Evolutionary conservation across 306 rosid species (phyloP).

Genomic region (Vigna hirtella): DNA sequence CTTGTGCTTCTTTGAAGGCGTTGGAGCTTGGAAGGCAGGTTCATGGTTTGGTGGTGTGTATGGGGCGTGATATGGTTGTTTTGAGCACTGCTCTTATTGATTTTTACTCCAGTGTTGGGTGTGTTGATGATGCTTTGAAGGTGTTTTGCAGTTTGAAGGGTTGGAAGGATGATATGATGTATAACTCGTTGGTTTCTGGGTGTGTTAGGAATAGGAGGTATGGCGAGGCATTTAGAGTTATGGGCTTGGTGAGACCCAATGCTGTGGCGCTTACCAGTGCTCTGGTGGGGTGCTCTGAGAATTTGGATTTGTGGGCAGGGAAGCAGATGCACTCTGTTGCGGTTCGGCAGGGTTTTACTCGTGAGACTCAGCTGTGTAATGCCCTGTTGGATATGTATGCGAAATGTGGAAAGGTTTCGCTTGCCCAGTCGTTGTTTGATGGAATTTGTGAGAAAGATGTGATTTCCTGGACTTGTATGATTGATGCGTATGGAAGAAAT

Average conservation of each 20-base stretch:
- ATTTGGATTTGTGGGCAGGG: conserved; percentile 60
- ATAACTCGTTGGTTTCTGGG: conserved; percentile 66
- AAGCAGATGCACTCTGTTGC: conserved; percentile 72
- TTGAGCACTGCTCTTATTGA: conserved; percentile 70
- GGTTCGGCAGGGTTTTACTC: conserved; percentile 55
- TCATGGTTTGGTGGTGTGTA: conserved; percentile 69
- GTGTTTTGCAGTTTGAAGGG: conserved; percentile 52
- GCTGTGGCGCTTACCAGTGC: conserved; percentile 64
- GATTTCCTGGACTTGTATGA: conserved; percentile 69
- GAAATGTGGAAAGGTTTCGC: conserved; percentile 58
- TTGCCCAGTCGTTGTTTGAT: conserved; percentile 55
- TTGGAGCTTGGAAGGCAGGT: conserved; percentile 64
- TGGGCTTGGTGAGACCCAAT: conserved; percentile 62
- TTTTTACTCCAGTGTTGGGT: conserved; percentile 61
- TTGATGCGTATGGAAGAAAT: conserved; percentile 62
- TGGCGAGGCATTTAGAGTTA: conserved; percentile 52
- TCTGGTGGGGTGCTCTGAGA: conserved; percentile 68
- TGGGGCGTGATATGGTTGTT: conserved; percentile 69
- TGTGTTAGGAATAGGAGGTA: conserved; percentile 58
- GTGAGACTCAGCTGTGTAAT: conserved; percentile 62
- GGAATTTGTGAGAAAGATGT: conserved; percentile 55
- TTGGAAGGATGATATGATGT: conserved; percentile 56
- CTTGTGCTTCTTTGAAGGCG: conserved; percentile 62
- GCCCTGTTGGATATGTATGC: conserved; percentile 65
- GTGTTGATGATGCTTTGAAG: conserved; percentile 57